Evolutionary conservation across 1,284 basidiomycete species (phyloP).

Genomic region (Austroboletus niveus): DNA sequence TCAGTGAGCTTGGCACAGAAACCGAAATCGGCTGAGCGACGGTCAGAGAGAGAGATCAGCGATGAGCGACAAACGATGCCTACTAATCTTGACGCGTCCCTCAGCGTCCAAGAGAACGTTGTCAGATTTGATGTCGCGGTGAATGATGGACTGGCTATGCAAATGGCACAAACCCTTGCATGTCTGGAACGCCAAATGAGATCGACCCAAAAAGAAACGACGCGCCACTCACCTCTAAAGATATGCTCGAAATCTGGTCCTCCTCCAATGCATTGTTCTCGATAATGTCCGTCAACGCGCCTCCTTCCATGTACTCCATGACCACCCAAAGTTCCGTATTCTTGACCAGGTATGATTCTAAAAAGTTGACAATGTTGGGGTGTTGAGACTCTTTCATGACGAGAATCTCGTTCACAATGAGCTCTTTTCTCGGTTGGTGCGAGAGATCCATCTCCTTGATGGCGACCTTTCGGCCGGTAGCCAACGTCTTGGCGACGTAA

Average conservation of each 20-base stretch:
- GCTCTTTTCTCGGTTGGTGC: conserved; percentile 94
- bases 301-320: conserved; percentile 99
- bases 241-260: conserved; percentile 95
- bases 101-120: conserved; percentile 92
- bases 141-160: conserved; percentile 94
- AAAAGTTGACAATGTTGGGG: conserved; percentile 98
- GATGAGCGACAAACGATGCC: conserved; percentile 32
- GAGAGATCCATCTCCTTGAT: conserved; percentile 99
- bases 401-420: conserved; percentile 98
- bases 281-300: conserved; percentile 95
- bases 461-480: conserved; percentile 89
- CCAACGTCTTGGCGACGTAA: conserved; percentile 94
- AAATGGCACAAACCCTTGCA: conserved; percentile 94
- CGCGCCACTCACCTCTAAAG: conserved; percentile 69
- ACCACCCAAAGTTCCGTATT: conserved; percentile 98
- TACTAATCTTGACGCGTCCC: conserved; percentile 96
- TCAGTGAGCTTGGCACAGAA: conserved; percentile 98
- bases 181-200: conserved; percentile 55
- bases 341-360: conserved; percentile 90
- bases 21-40: conserved; percentile 84
- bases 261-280: conserved; percentile 97
- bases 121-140: conserved; percentile 98
- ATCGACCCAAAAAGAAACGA: conserved; percentile 1
- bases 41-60: conserved; percentile 1
- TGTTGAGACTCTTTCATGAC: conserved; percentile 99